phyloP scores from a whole-genome alignment of 345 rosid genomes.

The Pseudoturritis turrita region DNA sequence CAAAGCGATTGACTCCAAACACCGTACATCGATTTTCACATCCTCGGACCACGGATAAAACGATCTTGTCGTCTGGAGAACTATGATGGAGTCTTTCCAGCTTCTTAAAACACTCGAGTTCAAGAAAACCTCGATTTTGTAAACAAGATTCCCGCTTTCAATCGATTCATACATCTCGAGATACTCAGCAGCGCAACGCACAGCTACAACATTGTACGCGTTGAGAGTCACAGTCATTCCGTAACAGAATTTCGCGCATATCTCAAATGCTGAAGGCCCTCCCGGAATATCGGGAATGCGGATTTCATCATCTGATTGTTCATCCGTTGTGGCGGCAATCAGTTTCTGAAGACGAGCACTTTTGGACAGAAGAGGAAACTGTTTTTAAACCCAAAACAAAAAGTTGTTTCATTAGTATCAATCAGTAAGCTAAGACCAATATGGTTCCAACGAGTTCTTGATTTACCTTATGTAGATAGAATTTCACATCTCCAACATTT shows the following conservation, averaged over 20 bases:
- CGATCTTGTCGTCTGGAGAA: conserved; percentile 51
- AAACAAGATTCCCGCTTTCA: conserved; percentile 65
- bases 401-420: not conserved
- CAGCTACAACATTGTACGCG: conserved; percentile 78
- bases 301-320: conserved; percentile 48
- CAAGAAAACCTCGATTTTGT: conserved; percentile 71
- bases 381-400: conserved; percentile 4
- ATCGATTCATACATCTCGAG: conserved; percentile 59
- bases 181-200: conserved; percentile 82
- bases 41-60: conserved; percentile 56
- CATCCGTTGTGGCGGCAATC: conserved; percentile 40
- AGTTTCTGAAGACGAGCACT: conserved; percentile 62
- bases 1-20: conserved; percentile 60
- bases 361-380: conserved; percentile 76
- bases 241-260: conserved; percentile 87
- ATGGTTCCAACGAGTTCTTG: not conserved
- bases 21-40: conserved; percentile 45
- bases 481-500: conserved; percentile 50
- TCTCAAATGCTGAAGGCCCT: conserved; percentile 79
- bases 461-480: conserved; percentile 68
- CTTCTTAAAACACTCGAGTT: conserved; percentile 61
- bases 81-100: conserved; percentile 76
- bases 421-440: not conserved
- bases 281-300: conserved; percentile 69
- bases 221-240: conserved; percentile 89